Base-by-base conservation (phyloP, 73 alveolate genomes). In the Strombidium stylifer region DNA sequence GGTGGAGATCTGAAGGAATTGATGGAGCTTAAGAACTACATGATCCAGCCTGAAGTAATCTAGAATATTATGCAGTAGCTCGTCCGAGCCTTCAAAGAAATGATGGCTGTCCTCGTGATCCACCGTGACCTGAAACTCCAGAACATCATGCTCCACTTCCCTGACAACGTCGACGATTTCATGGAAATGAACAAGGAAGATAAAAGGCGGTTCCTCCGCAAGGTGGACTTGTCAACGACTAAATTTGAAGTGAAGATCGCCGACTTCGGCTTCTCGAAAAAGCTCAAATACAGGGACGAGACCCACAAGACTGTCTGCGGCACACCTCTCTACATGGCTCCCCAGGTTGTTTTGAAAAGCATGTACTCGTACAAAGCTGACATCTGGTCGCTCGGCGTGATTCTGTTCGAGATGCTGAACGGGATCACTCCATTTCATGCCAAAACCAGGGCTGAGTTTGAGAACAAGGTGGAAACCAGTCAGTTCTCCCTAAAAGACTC, bases 271-370 rank as follows among this genome's bases (percentile, higher is more conserved):
- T 56, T 56, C 39, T 56, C 70, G 8, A 56, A 56, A 23, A 18
- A 11, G 34, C 3, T 56, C 1, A 10, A 21, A 0, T 39, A 45
- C 4, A 8, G 11, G 4, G 20, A 12, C 21, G 7, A 24, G 6
- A 15, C 20, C 10, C 8, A 27, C 54, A 21, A 56, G 24, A 56
- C 70, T 23, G 25, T 56, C 5, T 56, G 70, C 25, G 70, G 70
- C 5, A 56, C 70, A 32, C 70, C 70, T 34, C 70, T 56, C 11
- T 56, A 32, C 20, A 56, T 56, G 70, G 23, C 70, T 8, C 70
- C 70, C 4, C 25, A 56, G 19, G 16, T 56, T 1, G 52, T 56
- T 2, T 52, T 36, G 1, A 54, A 56, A 8, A 3, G 39, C 16
- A 34, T 16, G 2, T 56, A 56, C 21, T 8, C 55, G n/a, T 41